Conservation (phyloP, 108 stramenopile species). For the Aurantiochytrium sp. region DNA sequence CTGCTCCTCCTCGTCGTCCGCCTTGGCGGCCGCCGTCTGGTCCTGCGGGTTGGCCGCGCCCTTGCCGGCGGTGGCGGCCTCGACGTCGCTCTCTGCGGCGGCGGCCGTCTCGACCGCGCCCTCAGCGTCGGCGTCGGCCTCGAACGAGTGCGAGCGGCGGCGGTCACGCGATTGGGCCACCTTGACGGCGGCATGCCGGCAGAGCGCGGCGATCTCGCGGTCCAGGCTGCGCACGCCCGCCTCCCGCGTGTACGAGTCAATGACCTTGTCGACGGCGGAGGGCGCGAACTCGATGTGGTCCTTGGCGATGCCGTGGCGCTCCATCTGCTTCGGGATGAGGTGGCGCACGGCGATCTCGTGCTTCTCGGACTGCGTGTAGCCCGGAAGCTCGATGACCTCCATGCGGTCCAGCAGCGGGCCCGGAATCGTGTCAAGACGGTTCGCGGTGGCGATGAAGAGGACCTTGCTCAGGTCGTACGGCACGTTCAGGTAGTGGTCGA, state of each 20-base stretch:
- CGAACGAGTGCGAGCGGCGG: slow-evolving; percentile 68
- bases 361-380: slow-evolving; percentile 93
- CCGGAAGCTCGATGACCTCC: slow-evolving; percentile 91
- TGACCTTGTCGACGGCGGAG: slow-evolving; percentile 76
- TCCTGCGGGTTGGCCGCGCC: not conserved
- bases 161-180: slow-evolving; percentile 16
- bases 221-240: slow-evolving; percentile 89
- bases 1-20: not conserved
- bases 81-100: slow-evolving; percentile 40
- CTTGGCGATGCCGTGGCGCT: slow-evolving; percentile 72
- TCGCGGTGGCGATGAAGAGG: slow-evolving; percentile 94
- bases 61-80: no score
- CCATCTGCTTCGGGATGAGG: slow-evolving; percentile 84
- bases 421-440: slow-evolving; percentile 83
- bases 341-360: slow-evolving; percentile 85
- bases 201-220: slow-evolving; percentile 47
- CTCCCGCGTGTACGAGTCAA: slow-evolving; percentile 89
- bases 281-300: slow-evolving; percentile 62
- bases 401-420: slow-evolving; percentile 89
- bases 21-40: not conserved
- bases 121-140: not conserved
- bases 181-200: slow-evolving; percentile 19
- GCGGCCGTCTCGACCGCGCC: not conserved
- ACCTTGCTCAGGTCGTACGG: slow-evolving; percentile 91
- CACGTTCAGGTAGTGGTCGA: slow-evolving; percentile 91